Evolutionary conservation across 1,284 basidiomycete genomes (phyloP).

Genomic region (Porodaedalea pini): DNA sequence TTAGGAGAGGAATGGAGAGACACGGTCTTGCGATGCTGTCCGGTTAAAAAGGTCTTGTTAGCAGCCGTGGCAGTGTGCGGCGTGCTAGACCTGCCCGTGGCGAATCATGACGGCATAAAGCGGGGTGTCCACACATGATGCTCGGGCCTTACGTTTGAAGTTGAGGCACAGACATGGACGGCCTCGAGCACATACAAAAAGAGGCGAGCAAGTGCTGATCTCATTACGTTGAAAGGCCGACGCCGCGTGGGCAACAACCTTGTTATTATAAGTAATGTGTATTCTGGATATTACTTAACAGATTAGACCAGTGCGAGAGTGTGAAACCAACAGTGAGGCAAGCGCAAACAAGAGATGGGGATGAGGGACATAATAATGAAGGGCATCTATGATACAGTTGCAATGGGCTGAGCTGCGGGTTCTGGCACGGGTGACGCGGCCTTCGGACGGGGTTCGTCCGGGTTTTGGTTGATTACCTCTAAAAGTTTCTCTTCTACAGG

Average conservation of each 20-base stretch:
- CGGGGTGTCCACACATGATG: neutral
- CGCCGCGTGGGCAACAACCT: too few species aligned
- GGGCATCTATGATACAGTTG: slow-evolving; percentile 19
- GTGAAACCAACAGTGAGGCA: slow-evolving; percentile 13
- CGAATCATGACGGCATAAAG: too few species aligned
- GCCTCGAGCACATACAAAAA: too few species aligned
- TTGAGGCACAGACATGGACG: too few species aligned
- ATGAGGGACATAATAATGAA: neutral
- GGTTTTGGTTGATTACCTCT: slow-evolving; percentile 32
- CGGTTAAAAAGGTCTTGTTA: too few species aligned
- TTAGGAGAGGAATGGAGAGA: too few species aligned
- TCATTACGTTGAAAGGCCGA: too few species aligned
- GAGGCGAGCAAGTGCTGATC: too few species aligned
- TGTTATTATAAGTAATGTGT: neutral
- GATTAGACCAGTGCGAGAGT: neutral
- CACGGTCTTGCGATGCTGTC: too few species aligned
- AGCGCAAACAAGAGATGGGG: slow-evolving; percentile 1
- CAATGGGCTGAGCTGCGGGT: neutral
- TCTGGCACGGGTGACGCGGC: neutral
- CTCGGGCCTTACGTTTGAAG: too few species aligned
- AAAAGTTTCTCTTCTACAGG: slow-evolving; percentile 60
- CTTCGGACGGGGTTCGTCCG: slow-evolving; percentile 1
- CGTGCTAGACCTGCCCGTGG: too few species aligned
- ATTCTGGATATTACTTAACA: neutral
- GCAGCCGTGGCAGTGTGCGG: too few species aligned